These are phyloP conservation scores for Sporobolomyces pararoseus DNA, from an alignment of 768 basidiomycete genomes.

Conservation along the genomic window DNA sequence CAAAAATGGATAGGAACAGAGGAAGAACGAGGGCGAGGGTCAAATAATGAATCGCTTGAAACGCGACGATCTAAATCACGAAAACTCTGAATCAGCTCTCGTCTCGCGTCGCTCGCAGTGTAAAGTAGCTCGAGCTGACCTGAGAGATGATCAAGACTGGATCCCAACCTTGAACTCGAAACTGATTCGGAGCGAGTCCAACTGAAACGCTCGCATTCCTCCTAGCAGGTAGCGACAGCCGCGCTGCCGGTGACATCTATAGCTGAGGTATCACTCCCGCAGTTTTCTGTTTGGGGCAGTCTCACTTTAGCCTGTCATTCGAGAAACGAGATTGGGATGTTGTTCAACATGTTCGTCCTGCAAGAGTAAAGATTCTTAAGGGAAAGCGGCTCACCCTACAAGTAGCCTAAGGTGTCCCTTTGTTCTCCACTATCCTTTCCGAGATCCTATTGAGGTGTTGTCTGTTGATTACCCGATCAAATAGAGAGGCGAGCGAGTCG, in stretches of 20 bases:
- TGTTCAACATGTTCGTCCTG: no score
- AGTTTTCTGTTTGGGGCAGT: no score
- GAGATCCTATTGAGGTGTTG: no score
- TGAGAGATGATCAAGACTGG: slow-evolving; percentile 82
- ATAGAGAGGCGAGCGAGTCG: no score
- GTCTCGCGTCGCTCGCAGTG: no score
- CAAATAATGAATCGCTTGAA: slow-evolving; percentile 91
- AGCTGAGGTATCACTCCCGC: not conserved
- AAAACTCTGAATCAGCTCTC: not conserved
- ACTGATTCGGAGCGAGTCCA: slow-evolving; percentile 15
- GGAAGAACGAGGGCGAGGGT: slow-evolving; percentile 78
- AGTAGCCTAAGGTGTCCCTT: no score
- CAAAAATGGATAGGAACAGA: slow-evolving; percentile 66
- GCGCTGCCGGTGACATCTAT: slow-evolving; percentile 33
- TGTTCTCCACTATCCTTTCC: no score
- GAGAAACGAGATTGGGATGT: no score
- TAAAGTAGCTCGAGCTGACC: slow-evolving; percentile 50
- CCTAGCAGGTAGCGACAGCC: slow-evolving; percentile 23
- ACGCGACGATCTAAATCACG: slow-evolving; percentile 69
- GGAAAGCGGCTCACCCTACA: no score
- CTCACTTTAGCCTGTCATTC: no score
- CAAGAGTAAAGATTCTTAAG: no score
- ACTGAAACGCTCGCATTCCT: slow-evolving; percentile 13
- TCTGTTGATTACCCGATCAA: no score
- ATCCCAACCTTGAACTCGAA: slow-evolving; percentile 66